phyloP scores from a whole-genome alignment of 345 rosid genomes.

The Lagerstroemia speciosa region DNA sequence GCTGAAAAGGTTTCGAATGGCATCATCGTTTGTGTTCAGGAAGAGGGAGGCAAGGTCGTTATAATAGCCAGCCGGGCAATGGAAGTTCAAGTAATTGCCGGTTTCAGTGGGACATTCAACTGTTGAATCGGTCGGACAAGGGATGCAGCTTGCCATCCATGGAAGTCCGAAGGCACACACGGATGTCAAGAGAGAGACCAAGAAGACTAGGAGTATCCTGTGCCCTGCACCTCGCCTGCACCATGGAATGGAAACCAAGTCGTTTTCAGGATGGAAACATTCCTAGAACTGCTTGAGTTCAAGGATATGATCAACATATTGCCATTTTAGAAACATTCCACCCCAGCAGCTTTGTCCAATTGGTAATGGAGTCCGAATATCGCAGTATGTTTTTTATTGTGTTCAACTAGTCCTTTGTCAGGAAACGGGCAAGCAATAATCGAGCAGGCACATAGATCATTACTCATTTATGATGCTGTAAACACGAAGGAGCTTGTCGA shows the following conservation, averaged over 20 bases:
- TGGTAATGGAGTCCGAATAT: too few species aligned
- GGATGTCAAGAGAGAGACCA: slow-evolving; percentile 44
- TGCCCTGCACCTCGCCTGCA: slow-evolving; percentile 40
- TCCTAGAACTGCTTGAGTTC: neutral
- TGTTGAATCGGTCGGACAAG: slow-evolving; percentile 36
- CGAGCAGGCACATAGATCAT: slow-evolving; percentile 1
- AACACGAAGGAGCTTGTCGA: slow-evolving; percentile 55
- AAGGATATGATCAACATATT: too few species aligned
- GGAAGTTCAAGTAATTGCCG: slow-evolving; percentile 54
- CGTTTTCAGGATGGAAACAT: neutral
- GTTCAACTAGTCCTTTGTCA: too few species aligned
- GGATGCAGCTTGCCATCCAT: slow-evolving; percentile 42
- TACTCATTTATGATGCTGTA: slow-evolving; percentile 66
- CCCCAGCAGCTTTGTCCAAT: too few species aligned
- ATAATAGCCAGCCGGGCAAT: slow-evolving; percentile 42
- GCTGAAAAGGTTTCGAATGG: slow-evolving; percentile 46
- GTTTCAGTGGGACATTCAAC: slow-evolving; percentile 46
- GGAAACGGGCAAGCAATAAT: neutral
- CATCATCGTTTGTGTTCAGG: slow-evolving; percentile 60
- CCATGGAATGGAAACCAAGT: neutral
- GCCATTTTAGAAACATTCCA: too few species aligned
- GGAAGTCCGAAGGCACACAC: slow-evolving; percentile 58
- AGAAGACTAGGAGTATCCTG: slow-evolving; percentile 39
- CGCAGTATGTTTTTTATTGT: too few species aligned
- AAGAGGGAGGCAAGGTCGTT: slow-evolving; percentile 62